Evolutionary conservation across 352 stramenopile genomes (phyloP).

Genomic region (Phytophthora pinifolia): DNA sequence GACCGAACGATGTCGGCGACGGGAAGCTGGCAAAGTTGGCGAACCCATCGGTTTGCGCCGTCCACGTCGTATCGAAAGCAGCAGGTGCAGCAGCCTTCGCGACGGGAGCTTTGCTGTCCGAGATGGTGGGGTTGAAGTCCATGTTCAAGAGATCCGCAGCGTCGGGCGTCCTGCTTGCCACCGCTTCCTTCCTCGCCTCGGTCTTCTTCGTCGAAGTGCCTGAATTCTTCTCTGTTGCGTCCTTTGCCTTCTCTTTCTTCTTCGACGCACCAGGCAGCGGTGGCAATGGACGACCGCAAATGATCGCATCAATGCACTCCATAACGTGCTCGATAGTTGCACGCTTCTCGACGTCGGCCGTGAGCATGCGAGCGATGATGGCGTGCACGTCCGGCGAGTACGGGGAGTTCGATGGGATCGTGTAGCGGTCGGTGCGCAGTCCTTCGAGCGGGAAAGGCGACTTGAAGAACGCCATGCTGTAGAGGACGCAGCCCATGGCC

Average conservation of each 20-base stretch:
- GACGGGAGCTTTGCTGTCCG: constrained; percentile 23
- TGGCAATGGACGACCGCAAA: constrained; percentile 45
- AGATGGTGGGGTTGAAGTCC: constrained; percentile 65
- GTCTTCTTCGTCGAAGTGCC: constrained; percentile 41
- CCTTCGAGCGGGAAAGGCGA: constrained; percentile 96
- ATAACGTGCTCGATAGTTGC: constrained; percentile 93
- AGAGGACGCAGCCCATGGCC: constrained; percentile 95
- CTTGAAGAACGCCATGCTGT: constrained; percentile 95
- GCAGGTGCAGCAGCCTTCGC: constrained; percentile 15
- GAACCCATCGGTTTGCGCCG: constrained; percentile 38
- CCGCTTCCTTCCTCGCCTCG: constrained; percentile 55
- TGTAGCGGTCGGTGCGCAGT: constrained; percentile 94
- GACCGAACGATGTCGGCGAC: constrained; percentile 32
- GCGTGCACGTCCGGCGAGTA: constrained; percentile 89
- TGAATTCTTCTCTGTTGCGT: constrained; percentile 4
- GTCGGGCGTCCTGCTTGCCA: constrained; percentile 37
- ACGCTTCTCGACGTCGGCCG: constrained; percentile 86
- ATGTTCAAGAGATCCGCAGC: constrained; percentile 60
- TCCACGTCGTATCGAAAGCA: constrained; percentile 25
- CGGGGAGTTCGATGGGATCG: constrained; percentile 88
- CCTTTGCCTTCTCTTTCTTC: constrained; percentile 26
- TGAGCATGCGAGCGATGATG: constrained; percentile 92
- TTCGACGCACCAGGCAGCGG: constrained; percentile 28
- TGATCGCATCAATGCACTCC: constrained; percentile 80
- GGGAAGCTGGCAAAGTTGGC: constrained; percentile 69